Conservation (phyloP, 345 rosid genomes). For the Camelina hispida region DNA sequence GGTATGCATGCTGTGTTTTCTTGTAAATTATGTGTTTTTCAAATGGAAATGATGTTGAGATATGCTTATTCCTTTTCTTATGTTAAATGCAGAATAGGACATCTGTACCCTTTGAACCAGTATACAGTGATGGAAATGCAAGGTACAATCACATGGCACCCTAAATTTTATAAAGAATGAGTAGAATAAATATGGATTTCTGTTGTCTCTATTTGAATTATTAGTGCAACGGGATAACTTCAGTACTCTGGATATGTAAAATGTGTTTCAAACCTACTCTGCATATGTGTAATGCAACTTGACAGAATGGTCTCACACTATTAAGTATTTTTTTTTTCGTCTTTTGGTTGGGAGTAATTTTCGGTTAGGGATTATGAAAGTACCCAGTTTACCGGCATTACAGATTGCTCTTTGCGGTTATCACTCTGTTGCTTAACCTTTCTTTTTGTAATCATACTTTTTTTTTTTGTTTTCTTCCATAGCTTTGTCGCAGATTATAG, state of each 20-base stretch:
- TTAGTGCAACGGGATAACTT: neutral
- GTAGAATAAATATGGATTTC: neutral
- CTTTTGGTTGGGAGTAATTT: neutral
- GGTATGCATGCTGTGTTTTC: constrained; percentile 49
- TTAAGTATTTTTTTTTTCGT: neutral
- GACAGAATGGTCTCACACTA: neutral
- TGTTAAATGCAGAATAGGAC: constrained; percentile 70
- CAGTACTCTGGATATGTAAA: neutral
- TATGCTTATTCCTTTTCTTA: constrained; percentile 6
- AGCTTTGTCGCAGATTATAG: constrained; percentile 86
- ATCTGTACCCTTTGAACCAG: constrained; percentile 80
- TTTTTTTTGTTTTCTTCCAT: constrained; percentile 34
- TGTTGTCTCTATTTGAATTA: neutral
- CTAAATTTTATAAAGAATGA: neutral
- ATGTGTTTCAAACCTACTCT: neutral
- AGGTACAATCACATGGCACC: constrained; percentile 53
- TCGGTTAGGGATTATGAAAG: neutral
- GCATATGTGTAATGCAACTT: constrained; percentile 9
- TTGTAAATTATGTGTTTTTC: neutral
- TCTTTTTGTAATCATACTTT: constrained; percentile 18
- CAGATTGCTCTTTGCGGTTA: neutral
- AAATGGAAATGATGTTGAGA: neutral
- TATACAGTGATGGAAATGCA: constrained; percentile 87
- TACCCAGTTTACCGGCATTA: neutral
- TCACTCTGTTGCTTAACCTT: constrained; percentile 20